Conservation (phyloP, 495 filamentous ascomycete species). For the Aspergillus bertholletiae region DNA sequence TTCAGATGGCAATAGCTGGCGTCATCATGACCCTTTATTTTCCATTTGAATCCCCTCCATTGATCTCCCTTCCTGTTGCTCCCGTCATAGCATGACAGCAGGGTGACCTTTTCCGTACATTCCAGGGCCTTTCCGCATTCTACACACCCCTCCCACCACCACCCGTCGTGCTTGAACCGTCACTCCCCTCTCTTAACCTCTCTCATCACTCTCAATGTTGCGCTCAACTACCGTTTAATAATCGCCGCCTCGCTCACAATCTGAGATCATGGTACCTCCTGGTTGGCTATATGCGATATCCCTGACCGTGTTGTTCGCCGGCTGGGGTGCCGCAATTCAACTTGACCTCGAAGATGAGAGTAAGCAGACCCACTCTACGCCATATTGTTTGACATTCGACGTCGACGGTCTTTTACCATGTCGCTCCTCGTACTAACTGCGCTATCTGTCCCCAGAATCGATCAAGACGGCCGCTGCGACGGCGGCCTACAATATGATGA, state of each 20-base stretch:
- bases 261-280: background rate
- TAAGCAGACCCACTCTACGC: conserved; percentile 7
- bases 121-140: background rate
- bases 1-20: no score
- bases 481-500: conserved; percentile 62
- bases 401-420: background rate
- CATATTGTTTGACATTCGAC: background rate
- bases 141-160: background rate
- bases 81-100: no score
- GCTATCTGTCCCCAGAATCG: conserved; percentile 36
- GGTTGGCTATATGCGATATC: conserved; percentile 1
- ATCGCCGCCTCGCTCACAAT: background rate
- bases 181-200: no score
- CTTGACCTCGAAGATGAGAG: conserved; percentile 32
- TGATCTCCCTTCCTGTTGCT: no score
- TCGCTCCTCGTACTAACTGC: background rate
- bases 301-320: conserved; percentile 26
- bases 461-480: conserved; percentile 58
- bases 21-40: no score
- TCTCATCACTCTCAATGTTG: background rate
- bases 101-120: background rate
- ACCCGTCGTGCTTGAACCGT: background rate
- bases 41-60: no score
- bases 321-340: conserved; percentile 26
- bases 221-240: background rate